Percentiles rank a stretch among this genome's conserved stretches.
phyloP scores from a whole-genome alignment of 805 yeast species.

The Pichia nakasei region DNA sequence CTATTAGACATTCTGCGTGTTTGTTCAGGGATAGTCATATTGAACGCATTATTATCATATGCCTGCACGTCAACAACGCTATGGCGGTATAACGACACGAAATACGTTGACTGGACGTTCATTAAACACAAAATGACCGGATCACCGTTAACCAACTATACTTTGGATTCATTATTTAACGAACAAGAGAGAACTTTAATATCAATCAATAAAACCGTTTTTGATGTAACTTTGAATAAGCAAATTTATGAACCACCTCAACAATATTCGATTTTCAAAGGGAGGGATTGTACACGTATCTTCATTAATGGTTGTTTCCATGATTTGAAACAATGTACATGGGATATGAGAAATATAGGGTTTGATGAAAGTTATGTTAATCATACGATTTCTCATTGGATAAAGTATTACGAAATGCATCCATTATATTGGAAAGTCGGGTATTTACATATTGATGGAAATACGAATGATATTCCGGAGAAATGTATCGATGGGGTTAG shows the following conservation, averaged over 20 bases:
- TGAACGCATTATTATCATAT: constrained; percentile 45
- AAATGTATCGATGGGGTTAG: constrained; percentile 4
- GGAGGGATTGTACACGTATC: constrained; percentile 61
- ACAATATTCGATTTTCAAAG: constrained; percentile 45
- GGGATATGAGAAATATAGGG: constrained; percentile 55
- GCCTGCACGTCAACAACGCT: constrained; percentile 46
- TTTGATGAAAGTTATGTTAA: constrained; percentile 28
- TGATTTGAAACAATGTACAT: constrained; percentile 46
- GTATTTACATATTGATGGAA: constrained; percentile 25
- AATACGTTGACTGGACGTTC: constrained; percentile 37
- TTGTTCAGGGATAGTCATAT: constrained; percentile 35
- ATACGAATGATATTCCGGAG: neutral
- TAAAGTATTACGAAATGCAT: constrained; percentile 34
- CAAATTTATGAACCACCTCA: constrained; percentile 39
- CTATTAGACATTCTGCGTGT: constrained; percentile 35
- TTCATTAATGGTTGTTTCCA: constrained; percentile 63
- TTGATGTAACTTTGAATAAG: constrained; percentile 48
- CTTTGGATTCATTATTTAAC: constrained; percentile 33
- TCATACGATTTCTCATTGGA: constrained; percentile 42
- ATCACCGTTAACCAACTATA: constrained; percentile 24
- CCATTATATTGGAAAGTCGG: constrained; percentile 58
- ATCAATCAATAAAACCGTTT: constrained; percentile 52
- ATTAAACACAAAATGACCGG: constrained; percentile 15
- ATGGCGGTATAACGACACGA: constrained; percentile 52
- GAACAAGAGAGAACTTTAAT: constrained; percentile 33